phyloP scores from a whole-genome alignment of 2,329 filamentous ascomycete genomes.

The Scytalidium sp. region DNA sequence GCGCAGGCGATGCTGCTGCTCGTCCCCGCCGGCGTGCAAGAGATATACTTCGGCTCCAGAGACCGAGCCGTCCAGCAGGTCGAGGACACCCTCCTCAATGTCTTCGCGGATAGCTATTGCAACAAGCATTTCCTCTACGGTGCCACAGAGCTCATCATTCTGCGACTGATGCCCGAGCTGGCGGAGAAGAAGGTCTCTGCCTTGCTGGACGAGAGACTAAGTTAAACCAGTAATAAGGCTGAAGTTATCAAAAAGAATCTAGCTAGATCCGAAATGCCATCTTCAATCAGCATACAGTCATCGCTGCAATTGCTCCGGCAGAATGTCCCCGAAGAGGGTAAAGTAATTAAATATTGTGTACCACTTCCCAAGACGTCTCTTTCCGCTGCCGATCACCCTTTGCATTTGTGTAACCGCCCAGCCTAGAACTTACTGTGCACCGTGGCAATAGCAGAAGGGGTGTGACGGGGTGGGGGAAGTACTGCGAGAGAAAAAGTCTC shows the following conservation, averaged over 20 bases:
- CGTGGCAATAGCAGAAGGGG: too few species aligned
- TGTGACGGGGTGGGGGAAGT: too few species aligned
- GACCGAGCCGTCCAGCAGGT: conserved; percentile 31
- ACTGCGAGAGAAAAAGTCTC: too few species aligned
- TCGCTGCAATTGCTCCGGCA: too few species aligned
- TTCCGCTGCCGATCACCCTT: neutral
- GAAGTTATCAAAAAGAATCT: neutral
- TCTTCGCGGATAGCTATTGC: conserved; percentile 79
- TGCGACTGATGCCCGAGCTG: conserved; percentile 81
- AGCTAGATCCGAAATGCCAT: neutral
- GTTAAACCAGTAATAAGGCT: conserved; percentile 18
- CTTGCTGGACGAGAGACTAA: conserved; percentile 70
- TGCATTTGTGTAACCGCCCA: neutral
- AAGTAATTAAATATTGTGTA: too few species aligned
- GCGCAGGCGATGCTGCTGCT: conserved; percentile 53
- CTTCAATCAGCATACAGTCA: too few species aligned
- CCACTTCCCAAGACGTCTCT: neutral
- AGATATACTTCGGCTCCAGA: conserved; percentile 34
- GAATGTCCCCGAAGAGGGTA: too few species aligned
- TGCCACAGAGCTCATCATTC: conserved; percentile 77
- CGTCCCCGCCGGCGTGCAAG: conserved; percentile 35
- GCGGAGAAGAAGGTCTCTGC: conserved; percentile 67
- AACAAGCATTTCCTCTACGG: conserved; percentile 90
- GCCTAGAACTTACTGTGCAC: too few species aligned
- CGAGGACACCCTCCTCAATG: conserved; percentile 57